Evolutionary conservation across 192 early-diverging fungal species (phyloP), one percentile per base, ranked within the genome.

Genomic region (Entophlyctis helioformis): DNA sequence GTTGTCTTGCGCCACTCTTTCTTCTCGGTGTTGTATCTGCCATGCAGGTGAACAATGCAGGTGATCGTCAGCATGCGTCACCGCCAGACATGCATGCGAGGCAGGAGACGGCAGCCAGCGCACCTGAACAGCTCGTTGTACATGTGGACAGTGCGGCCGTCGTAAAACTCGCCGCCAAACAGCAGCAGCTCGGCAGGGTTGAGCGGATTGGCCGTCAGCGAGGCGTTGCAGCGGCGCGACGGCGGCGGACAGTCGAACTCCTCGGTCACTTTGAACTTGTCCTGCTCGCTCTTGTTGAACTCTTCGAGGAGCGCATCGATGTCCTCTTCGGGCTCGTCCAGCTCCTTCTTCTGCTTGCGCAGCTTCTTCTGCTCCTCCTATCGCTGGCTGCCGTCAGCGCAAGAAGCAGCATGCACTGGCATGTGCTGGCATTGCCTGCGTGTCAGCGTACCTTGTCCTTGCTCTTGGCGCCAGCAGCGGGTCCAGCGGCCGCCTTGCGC

Each of bases 151-250:
- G 64, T 68, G 50, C 66, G 62, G 5, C 83, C 83, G 50, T 82
- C 68, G 46, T 63, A 82, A 42, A 69, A 74, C 56, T 86, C 83
- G 40, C 74, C 56, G 24, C 78, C 81, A 63, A 84, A 84, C 49
- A 84, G 66, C 25, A 78, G 60, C 8, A 84, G 53, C 27, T 77
- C 74, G 26, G 63, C 57, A 10, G 50, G 35, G 46, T 78, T 78
- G 38, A 74, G 47, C 21, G 83, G 81, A 53, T 76, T 74, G 1
- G 72, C 67, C 9, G 71, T 63, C 51, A 78, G 63, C 9, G 69
- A 61, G 3, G 69, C 78, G 52, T 80, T 80, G 5, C 69, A 67
- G 22, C 83, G 60, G 21, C 76, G 60, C 13, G 67, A 66, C 39
- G 62, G 64, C 15, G 56, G 59, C n/a, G 16, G 27, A 23, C 23